Base-by-base conservation (phyloP, 805 yeast genomes). In the Candida bentonensis region DNA sequence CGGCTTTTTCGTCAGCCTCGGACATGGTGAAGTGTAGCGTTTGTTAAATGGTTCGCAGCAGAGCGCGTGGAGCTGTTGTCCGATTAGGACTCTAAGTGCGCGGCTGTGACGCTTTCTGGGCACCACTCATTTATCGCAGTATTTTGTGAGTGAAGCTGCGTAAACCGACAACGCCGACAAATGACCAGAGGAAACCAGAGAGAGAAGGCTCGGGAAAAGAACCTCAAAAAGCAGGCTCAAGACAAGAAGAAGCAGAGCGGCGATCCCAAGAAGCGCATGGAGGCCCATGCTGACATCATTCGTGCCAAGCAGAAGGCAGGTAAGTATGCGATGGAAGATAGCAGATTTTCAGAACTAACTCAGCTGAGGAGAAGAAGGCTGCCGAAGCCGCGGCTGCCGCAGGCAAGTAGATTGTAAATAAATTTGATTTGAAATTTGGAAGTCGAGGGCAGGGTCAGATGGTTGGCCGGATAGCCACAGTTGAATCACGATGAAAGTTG, bases 171-270 rank as follows among this genome's bases (percentile, higher is more conserved):
- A 9, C 5, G 36, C 36, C 7, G n/a, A 13, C 17, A 9, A n/a
- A 88, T 89, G 96, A 80, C 95, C 44, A 76, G 98, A 69, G 98
- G 98, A 25, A 92, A 89, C 63, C 97, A 92, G 66, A 76, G 98
- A 63, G 98, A 89, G 34, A 73, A 83, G 54, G 96, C 96, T 25
- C 75, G 98, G 60, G 84, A 79, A 48, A 89, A 84, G 67, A 85
- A 84, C 64, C 61, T 67, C 61, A 92, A 89, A 69, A 89, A 89
- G 64, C 79, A 74, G 56, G 55, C 47, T 23, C 80, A 75, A 40
- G 67, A 65, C 25, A 70, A 73, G 48, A 81, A 81, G 66, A 83
- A 85, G 67, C 76, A 76, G 56, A 72, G 67, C 4, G 97, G 96
- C 22, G 95, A 86, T 59, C 89, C 95, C 30, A 72, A 72, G 52